phyloP scores from a whole-genome alignment of 1,139 yeast genomes.

The Protomyces inundatus region DNA sequence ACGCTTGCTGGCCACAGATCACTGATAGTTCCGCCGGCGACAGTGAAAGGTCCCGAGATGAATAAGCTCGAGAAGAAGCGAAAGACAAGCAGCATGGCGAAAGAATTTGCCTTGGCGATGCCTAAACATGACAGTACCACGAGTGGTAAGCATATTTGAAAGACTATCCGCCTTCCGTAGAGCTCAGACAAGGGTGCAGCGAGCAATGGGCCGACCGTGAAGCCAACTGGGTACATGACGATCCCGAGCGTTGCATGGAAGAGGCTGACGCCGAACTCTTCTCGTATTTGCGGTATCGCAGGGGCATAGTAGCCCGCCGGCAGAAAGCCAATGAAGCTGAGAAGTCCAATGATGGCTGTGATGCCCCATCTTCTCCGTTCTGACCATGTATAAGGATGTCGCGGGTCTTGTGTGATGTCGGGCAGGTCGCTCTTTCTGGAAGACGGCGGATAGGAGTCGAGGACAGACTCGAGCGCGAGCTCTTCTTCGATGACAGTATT shows the following conservation, averaged over 20 bases:
- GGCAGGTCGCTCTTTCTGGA: no score
- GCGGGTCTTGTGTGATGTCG: neutral
- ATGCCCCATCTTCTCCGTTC: constrained; percentile 40
- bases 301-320: constrained; percentile 19
- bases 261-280: constrained; percentile 2
- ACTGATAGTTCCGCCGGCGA: constrained; percentile 80
- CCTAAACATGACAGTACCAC: constrained; percentile 54
- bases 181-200: constrained; percentile 35
- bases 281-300: constrained; percentile 1
- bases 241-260: constrained; percentile 35
- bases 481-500: no score
- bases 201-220: constrained; percentile 55
- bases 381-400: constrained; percentile 50
- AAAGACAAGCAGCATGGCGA: constrained; percentile 50
- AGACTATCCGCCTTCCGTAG: constrained; percentile 53
- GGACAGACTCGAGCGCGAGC: no score
- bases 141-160: constrained; percentile 50
- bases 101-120: constrained; percentile 52
- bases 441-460: no score
- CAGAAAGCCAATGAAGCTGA: constrained; percentile 36
- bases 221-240: constrained; percentile 59
- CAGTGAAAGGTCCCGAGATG: constrained; percentile 78
- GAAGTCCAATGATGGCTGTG: constrained; percentile 42
- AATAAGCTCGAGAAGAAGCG: constrained; percentile 76
- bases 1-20: constrained; percentile 10